Conservation (phyloP, 768 basidiomycete species). For the Crucibulum laeve region DNA sequence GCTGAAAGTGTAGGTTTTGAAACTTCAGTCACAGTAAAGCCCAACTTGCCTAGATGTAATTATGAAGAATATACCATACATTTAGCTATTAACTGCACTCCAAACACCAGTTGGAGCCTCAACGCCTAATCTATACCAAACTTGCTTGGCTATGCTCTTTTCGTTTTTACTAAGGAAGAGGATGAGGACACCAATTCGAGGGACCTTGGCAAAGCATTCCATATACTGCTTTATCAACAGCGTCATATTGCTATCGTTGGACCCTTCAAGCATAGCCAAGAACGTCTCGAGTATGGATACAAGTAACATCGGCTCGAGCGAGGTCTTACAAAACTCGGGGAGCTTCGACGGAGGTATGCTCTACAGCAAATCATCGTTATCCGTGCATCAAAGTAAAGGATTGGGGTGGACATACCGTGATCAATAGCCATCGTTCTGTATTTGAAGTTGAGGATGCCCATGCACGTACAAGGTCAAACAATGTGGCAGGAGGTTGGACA, state of each 20-base stretch:
- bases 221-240: conserved; percentile 41
- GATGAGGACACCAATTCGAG: conserved; percentile 59
- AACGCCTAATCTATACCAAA: conserved; percentile 39
- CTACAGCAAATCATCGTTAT: conserved; percentile 23
- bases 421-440: conserved; percentile 50
- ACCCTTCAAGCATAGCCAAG: conserved; percentile 18
- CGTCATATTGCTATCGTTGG: conserved; percentile 11
- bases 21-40: too few relatives aligned
- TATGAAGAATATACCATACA: too few relatives aligned
- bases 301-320: conserved; percentile 64
- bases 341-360: conserved; percentile 49
- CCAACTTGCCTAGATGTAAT: too few relatives aligned
- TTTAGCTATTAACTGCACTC: too few relatives aligned
- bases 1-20: too few relatives aligned
- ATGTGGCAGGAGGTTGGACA: conserved; percentile 13
- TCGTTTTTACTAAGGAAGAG: conserved; percentile 60
- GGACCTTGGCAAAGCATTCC: conserved; percentile 45
- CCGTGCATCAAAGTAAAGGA: not conserved
- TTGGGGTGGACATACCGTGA: conserved; percentile 41
- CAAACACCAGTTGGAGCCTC: conserved; percentile 17
- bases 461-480: conserved; percentile 59
- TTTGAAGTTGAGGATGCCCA: conserved; percentile 46
- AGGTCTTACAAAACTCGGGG: conserved; percentile 62
- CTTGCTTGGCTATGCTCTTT: conserved; percentile 38
- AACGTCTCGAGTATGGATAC: conserved; percentile 54